Conservation (phyloP, 495 filamentous ascomycete species). For the Recurvomyces mirabilis region DNA sequence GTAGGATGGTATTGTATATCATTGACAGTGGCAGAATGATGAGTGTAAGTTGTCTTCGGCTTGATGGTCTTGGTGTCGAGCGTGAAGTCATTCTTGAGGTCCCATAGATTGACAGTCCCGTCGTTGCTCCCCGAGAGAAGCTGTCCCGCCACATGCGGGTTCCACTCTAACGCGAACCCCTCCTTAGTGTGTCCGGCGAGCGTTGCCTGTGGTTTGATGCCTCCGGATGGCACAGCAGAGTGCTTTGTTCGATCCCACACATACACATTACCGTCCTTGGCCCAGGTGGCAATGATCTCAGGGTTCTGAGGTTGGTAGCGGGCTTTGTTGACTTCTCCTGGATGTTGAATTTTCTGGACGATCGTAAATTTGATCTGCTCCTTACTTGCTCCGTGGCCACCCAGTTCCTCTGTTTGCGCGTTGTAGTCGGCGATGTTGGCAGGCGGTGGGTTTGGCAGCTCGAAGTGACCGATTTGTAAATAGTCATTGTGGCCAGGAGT, state of each 20-base stretch:
- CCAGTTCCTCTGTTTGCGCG: conserved; percentile 82
- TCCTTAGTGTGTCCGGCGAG: conserved; percentile 77
- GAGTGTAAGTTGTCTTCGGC: conserved; percentile 63
- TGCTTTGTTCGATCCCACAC: conserved; percentile 97
- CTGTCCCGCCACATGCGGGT: conserved; percentile 66
- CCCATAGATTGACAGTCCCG: conserved; percentile 83
- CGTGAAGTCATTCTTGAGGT: conserved; percentile 25
- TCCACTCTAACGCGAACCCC: conserved; percentile 95
- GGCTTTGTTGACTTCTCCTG: conserved; percentile 95
- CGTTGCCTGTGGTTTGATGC: conserved; percentile 69
- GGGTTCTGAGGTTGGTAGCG: conserved; percentile 97
- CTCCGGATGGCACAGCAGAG: conserved; percentile 35
- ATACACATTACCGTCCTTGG: conserved; percentile 72
- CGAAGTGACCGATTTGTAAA: conserved; percentile 84
- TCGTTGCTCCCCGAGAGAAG: conserved; percentile 87
- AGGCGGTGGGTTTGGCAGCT: conserved; percentile 68
- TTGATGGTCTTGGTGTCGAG: conserved; percentile 46
- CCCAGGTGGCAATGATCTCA: conserved; percentile 91
- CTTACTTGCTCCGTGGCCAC: conserved; percentile 67
- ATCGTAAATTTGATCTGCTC: conserved; percentile 73
- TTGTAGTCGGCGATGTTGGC: conserved; percentile 76
- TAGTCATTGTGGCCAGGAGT: conserved; percentile 85
- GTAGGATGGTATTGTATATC: conserved; percentile 86
- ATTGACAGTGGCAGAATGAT: conserved; percentile 85
- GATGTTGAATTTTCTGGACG: conserved; percentile 91